Percentiles rank a stretch among this genome's conserved stretches.
phyloP scores from a whole-genome alignment of 495 filamentous ascomycete species.

The Aspergillus ellipticus region DNA sequence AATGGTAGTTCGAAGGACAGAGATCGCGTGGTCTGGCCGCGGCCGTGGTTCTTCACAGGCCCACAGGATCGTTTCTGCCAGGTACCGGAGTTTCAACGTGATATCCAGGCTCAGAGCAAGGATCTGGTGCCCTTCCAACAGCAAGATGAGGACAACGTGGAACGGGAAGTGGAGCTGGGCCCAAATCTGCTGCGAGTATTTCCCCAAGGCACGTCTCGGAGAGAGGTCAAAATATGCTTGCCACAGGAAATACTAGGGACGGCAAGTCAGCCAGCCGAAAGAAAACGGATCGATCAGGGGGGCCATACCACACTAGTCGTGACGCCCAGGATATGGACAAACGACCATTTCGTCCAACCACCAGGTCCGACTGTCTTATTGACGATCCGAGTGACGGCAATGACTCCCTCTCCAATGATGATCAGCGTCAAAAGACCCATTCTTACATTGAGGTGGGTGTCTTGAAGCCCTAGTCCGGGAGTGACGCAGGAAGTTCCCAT shows the following conservation, averaged over 20 bases:
- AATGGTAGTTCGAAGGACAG: conserved; percentile 36
- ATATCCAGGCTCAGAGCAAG: conserved; percentile 40
- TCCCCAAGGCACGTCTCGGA: conserved; percentile 38
- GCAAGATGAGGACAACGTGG: conserved; percentile 60
- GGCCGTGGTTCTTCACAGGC: conserved; percentile 41
- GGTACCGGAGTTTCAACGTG: conserved; percentile 36
- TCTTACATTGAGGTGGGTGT: conserved; percentile 62
- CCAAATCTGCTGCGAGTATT: conserved; percentile 60
- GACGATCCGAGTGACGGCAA: conserved; percentile 50
- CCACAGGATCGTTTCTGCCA: conserved; percentile 37
- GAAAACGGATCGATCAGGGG: conserved; percentile 21
- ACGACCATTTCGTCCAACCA: conserved; percentile 47
- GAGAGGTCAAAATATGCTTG: conserved; percentile 69
- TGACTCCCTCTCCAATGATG: conserved; percentile 65
- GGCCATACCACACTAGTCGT: conserved; percentile 45
- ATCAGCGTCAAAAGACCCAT: conserved; percentile 66
- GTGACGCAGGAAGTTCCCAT: conserved; percentile 53
- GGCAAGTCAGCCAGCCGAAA: conserved; percentile 19
- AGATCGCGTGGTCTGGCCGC: conserved; percentile 20
- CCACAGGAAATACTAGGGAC: conserved; percentile 59
- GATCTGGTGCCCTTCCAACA: conserved; percentile 54
- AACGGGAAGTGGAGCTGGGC: conserved; percentile 66
- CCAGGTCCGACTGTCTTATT: conserved; percentile 53
- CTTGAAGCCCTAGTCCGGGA: conserved; percentile 57
- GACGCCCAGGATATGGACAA: conserved; percentile 48